Percentiles rank a stretch among this genome's conserved stretches.
phyloP scores from a whole-genome alignment of 140 eudicot species.

The Stevia rebaudiana region DNA sequence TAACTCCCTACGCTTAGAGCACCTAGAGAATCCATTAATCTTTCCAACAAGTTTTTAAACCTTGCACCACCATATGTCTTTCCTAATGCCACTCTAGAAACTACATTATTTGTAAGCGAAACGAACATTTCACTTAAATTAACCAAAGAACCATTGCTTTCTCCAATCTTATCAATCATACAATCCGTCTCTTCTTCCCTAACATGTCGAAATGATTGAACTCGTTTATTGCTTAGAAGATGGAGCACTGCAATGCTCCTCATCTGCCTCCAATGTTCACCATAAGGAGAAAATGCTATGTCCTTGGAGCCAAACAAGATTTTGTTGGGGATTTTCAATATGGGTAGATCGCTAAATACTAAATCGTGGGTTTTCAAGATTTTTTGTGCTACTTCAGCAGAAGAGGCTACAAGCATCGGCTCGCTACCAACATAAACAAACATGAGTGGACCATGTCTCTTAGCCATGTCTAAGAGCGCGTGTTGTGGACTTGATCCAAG shows the following conservation, averaged over 20 bases:
- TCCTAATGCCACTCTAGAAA: slow-evolving; percentile 42
- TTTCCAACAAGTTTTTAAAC: slow-evolving; percentile 34
- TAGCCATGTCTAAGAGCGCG: slow-evolving; percentile 15
- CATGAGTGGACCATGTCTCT: slow-evolving; percentile 26
- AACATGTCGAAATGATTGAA: slow-evolving; percentile 24
- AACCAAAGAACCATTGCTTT: neutral
- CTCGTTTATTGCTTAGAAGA: slow-evolving; percentile 33
- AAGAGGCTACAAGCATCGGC: slow-evolving; percentile 22
- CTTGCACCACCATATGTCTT: slow-evolving; percentile 25
- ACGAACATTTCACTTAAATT: slow-evolving; percentile 28
- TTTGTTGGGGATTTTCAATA: neutral
- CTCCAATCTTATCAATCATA: neutral
- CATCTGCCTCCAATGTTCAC: slow-evolving; percentile 40
- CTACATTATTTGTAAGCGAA: slow-evolving; percentile 20
- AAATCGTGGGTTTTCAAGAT: slow-evolving; percentile 37
- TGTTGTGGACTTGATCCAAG: slow-evolving; percentile 19
- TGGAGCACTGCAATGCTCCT: slow-evolving; percentile 35
- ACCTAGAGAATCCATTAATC: slow-evolving; percentile 32
- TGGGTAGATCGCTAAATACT: slow-evolving; percentile 28
- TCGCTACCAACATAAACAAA: slow-evolving; percentile 20
- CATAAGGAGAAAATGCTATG: slow-evolving; percentile 24
- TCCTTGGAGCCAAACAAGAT: slow-evolving; percentile 29
- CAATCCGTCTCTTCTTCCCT: slow-evolving; percentile 25
- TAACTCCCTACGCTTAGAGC: slow-evolving; percentile 41
- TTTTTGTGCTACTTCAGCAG: slow-evolving; percentile 26